phyloP scores from a whole-genome alignment of 176 grass and related monocot species.

The Cenchrus americanus region DNA sequence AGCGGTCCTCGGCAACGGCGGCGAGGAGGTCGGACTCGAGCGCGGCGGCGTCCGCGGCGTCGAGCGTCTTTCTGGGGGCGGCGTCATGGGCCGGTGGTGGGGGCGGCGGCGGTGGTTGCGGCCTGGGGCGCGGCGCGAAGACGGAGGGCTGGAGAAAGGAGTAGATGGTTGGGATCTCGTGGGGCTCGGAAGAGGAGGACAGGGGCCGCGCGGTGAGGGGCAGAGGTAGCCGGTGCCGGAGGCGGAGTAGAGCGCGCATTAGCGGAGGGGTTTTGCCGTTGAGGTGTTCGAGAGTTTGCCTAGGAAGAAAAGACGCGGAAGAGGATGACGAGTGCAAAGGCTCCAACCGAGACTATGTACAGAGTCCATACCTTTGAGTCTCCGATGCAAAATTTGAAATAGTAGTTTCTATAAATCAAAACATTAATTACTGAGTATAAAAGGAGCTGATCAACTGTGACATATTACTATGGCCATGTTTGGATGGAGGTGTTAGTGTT shows the following conservation, averaged over 20 bases:
- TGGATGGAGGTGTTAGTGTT: too few relatives aligned
- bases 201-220: background rate
- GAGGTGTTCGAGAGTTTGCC: slow-evolving; percentile 51
- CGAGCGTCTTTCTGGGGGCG: background rate
- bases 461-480: too few relatives aligned
- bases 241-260: slow-evolving; percentile 50
- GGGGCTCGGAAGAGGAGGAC: slow-evolving; percentile 25
- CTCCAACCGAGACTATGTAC: too few relatives aligned
- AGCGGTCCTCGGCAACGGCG: slow-evolving; percentile 45
- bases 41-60: slow-evolving; percentile 31
- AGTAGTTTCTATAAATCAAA: too few relatives aligned
- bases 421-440: too few relatives aligned
- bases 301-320: background rate
- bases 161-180: slow-evolving; percentile 77
- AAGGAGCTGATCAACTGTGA: too few relatives aligned
- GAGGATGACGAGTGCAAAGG: background rate
- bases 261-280: slow-evolving; percentile 21
- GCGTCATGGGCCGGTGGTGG: slow-evolving; percentile 9
- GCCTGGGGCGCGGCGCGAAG: slow-evolving; percentile 62
- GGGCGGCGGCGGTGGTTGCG: slow-evolving; percentile 41
- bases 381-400: too few relatives aligned
- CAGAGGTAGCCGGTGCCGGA: slow-evolving; percentile 32
- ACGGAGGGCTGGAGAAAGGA: slow-evolving; percentile 93
- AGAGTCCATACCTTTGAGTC: too few relatives aligned
- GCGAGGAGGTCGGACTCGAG: slow-evolving; percentile 68